Percentiles rank a stretch among this genome's conserved stretches.
Conservation (phyloP, 1,284 basidiomycete species). For the Ustilago trichophora region DNA sequence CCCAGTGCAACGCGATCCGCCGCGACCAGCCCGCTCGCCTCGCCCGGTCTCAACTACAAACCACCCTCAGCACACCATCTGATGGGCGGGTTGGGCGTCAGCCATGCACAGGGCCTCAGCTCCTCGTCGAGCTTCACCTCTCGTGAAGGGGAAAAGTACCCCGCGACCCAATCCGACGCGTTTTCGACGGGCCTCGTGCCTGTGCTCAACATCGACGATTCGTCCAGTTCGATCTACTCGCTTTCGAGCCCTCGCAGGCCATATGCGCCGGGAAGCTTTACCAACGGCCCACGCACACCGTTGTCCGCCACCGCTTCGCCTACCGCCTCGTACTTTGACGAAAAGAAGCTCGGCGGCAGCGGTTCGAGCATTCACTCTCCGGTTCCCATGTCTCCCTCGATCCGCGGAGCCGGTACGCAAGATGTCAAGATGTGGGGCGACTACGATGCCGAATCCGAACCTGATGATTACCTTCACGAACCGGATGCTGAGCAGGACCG, state of each 20-base stretch:
- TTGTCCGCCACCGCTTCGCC: constrained; percentile 25
- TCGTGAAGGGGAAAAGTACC: constrained; percentile 26
- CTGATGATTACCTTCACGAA: constrained; percentile 35
- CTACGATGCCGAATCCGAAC: constrained; percentile 25
- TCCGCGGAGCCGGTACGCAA: not conserved
- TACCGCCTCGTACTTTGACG: constrained; percentile 16
- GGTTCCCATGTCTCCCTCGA: constrained; percentile 6
- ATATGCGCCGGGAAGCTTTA: constrained; percentile 35
- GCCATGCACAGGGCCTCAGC: constrained; percentile 17
- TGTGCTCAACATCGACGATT: constrained; percentile 25
- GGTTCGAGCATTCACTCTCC: not conserved
- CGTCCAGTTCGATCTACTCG: constrained; percentile 19
- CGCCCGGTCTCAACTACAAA: constrained; percentile 7
- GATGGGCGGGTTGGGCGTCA: constrained; percentile 11
- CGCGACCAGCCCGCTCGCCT: constrained; percentile 2
- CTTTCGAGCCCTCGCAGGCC: constrained; percentile 15
- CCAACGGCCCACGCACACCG: constrained; percentile 20
- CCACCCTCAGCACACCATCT: constrained; percentile 19
- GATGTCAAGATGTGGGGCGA: constrained; percentile 39
- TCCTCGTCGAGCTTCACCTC: constrained; percentile 18
- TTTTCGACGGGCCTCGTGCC: constrained; percentile 32
- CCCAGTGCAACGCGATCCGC: not conserved
- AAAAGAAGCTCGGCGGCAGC: constrained; percentile 23
- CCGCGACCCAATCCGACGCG: constrained; percentile 12
- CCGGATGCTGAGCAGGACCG: constrained; percentile 43